Evolutionary conservation across 164 flowering plant species (phyloP).

Genomic region (Chimonanthus praecox): DNA sequence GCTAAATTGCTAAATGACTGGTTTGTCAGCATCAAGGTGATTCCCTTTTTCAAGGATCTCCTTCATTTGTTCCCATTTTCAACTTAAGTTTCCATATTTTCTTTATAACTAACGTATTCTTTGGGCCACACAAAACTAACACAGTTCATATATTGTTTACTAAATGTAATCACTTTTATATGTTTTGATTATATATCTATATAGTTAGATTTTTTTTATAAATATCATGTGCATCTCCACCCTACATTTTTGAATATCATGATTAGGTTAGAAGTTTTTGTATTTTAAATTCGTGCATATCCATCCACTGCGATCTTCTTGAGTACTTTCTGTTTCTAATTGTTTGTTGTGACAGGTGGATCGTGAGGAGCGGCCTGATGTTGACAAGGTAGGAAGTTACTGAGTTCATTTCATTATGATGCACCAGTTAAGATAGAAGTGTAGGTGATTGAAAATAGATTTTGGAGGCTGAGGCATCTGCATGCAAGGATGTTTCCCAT

Average conservation of each 20-base stretch:
- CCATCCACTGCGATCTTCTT: not conserved
- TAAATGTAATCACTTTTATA: not conserved
- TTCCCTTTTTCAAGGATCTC: not conserved
- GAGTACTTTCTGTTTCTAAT: conserved; percentile 7
- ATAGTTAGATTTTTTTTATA: not conserved
- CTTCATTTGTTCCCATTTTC: not conserved
- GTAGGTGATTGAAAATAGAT: not conserved
- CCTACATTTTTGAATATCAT: not conserved
- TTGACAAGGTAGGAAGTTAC: conserved; percentile 67
- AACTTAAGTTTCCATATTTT: not conserved
- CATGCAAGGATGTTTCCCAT: not conserved
- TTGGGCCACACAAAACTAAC: not conserved
- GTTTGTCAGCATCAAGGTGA: conserved; percentile 94
- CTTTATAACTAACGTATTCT: not conserved
- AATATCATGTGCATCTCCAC: not conserved
- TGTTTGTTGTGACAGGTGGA: conserved; percentile 61
- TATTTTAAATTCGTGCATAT: too few relatives aligned
- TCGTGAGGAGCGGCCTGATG: conserved; percentile 96
- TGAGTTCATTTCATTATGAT: not conserved
- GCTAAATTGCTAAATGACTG: conserved; percentile 81
- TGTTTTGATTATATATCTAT: not conserved
- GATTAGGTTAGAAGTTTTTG: too few relatives aligned
- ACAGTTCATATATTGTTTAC: not conserved
- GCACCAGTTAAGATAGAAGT: not conserved
- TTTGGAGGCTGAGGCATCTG: not conserved